Percentiles rank a stretch among this genome's conserved stretches.
phyloP scores from a whole-genome alignment of 306 rosid genomes.

The Medicago truncatula region MtrunA17r5.0-ANR NC_053049.1:44527001-44527500 shows the following conservation, averaged over 20 bases:
- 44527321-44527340: conserved; percentile 30
- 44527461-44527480: conserved; percentile 78
- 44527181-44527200: conserved; percentile 12
- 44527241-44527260: conserved; percentile 23
- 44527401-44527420: conserved; percentile 51
- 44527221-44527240: conserved; percentile 8
- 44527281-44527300: neutral
- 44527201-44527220: neutral
- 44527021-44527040: neutral
- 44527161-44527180: conserved; percentile 26
- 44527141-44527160: conserved; percentile 26
- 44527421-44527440: conserved; percentile 43
- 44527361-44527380: conserved; percentile 54
- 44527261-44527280: neutral
- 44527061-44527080: neutral
- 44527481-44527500: conserved; percentile 44
- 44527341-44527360: conserved; percentile 57
- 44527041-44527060: neutral
- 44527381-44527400: conserved; percentile 43
- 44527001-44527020: neutral
- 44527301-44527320: neutral
- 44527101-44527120: conserved; percentile 32
- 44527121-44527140: conserved; percentile 47
- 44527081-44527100: conserved; percentile 34
- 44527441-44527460: conserved; percentile 35